phyloP scores from a whole-genome alignment of 148 eudicot genomes.

The Camellia sinensis region DNA sequence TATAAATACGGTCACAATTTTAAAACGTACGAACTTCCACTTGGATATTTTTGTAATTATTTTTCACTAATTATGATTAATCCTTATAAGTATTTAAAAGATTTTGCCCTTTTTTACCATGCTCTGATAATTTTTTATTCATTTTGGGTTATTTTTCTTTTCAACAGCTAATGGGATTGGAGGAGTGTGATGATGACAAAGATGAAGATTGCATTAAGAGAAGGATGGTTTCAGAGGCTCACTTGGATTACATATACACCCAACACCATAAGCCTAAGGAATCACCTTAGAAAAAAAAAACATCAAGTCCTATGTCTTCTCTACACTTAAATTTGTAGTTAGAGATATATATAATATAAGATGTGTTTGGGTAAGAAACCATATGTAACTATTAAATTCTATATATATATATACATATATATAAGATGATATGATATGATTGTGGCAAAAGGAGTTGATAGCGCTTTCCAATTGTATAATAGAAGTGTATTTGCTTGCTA shows the following conservation, averaged over 20 bases:
- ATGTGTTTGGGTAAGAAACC: neutral
- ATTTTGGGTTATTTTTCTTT: neutral
- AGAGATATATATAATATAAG: neutral
- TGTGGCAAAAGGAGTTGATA: no score
- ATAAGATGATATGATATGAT: no score
- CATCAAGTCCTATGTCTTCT: neutral
- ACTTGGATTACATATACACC: slow-evolving; percentile 73
- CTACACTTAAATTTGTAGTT: neutral
- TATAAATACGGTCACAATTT: no score
- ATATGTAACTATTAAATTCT: neutral
- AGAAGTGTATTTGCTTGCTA: neutral
- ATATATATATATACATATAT: neutral
- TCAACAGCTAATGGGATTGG: slow-evolving; percentile 44
- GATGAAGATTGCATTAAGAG: slow-evolving; percentile 55
- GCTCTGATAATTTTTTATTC: neutral
- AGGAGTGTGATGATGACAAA: slow-evolving; percentile 36
- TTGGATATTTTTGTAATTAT: no score
- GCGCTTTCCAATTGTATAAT: no score
- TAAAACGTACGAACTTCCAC: no score
- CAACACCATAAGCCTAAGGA: slow-evolving; percentile 38
- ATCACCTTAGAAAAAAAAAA: slow-evolving; percentile 12
- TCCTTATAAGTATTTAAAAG: neutral
- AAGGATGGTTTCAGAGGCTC: slow-evolving; percentile 52
- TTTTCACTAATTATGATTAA: no score
- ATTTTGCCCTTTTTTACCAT: neutral